These are phyloP conservation scores for Glycine latifolia DNA, from an alignment of 306 rosid genomes.

Conservation along the genomic window DNA sequence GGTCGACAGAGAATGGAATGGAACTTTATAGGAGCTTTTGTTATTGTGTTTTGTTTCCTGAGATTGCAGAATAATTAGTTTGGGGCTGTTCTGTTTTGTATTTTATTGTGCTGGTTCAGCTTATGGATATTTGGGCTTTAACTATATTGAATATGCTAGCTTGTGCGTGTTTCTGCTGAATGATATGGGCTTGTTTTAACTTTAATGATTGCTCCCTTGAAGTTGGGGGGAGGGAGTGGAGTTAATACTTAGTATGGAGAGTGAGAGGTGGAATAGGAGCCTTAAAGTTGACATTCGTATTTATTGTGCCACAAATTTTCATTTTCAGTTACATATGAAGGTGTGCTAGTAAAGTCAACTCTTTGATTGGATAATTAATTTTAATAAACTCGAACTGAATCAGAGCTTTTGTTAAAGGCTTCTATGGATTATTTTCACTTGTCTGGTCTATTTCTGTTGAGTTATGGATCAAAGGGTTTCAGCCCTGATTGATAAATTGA, in stretches of 20 bases:
- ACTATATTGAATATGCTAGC: not conserved
- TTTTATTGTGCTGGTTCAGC: not conserved
- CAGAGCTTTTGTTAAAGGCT: not conserved
- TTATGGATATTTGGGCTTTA: not conserved
- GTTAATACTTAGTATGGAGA: not conserved
- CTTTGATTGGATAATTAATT: not conserved
- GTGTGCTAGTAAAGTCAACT: slow-evolving; percentile 14
- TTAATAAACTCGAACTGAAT: not conserved
- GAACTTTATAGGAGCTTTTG: not conserved
- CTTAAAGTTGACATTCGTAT: too few relatives aligned
- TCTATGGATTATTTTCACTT: slow-evolving; percentile 8
- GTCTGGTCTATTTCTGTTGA: not conserved
- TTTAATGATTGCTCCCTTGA: not conserved
- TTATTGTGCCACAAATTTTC: not conserved
- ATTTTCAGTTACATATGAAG: not conserved
- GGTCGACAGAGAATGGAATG: not conserved
- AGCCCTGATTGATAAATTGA: not conserved
- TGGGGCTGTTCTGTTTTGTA: not conserved
- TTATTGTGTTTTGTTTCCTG: not conserved
- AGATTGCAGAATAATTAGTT: not conserved
- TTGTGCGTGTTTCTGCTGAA: slow-evolving; percentile 27
- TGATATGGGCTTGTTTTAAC: not conserved
- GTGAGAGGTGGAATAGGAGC: too few relatives aligned
- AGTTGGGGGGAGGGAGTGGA: not conserved
- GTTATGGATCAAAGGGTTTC: not conserved